Evolutionary conservation across 1,139 yeast species (phyloP), one percentile per base, ranked within the genome.

Genomic region (Debaryomyces sp.): DNA sequence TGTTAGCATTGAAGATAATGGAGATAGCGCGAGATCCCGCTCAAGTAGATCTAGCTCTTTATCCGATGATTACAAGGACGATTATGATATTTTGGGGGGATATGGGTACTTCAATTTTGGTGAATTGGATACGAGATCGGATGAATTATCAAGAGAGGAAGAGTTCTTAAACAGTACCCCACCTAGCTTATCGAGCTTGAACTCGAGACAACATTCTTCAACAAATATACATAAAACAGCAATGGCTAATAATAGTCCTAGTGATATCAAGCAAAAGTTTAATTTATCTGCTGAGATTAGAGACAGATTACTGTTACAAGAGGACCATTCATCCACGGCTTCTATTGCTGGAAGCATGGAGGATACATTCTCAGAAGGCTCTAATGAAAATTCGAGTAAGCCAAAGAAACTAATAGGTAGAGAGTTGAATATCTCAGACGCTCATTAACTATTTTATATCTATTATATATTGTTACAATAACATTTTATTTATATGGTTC

Each of bases 31-130:
- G 3, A 59, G 41, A 9, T n/a, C 39, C 26, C 26, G 46, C 27
- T 17, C 26, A 5, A 37, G 44, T 33, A 23, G 47, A 24, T 26
- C 33, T 33, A 32, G 35, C 27, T 22, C 47, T 12, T 32, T 49
- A 44, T 33, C 47, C 7, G 41, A 32, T 6, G 43, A 44, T 6
- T 24, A 23, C 13, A 42, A 36, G 8, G 56, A 59, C 10, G 66
- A 63, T 17, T 76, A 65, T 53, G 71, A 71, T 55, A 64, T 82
- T 43, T 66, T 84, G 44, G 89, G 90, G 34, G 91, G 91, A 0
- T 86, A 85, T 60, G 92, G 89, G 3, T 85, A 86, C 62, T 87
- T 87, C 62, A 91, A 85, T 61, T 84, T 84, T 55, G 89, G 85
- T 1, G 86, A 83, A 47, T 65, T 75, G 40, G 77, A 72, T 47